Conservation (phyloP, 805 yeast species). For the Candida fluviatilis region DNA sequence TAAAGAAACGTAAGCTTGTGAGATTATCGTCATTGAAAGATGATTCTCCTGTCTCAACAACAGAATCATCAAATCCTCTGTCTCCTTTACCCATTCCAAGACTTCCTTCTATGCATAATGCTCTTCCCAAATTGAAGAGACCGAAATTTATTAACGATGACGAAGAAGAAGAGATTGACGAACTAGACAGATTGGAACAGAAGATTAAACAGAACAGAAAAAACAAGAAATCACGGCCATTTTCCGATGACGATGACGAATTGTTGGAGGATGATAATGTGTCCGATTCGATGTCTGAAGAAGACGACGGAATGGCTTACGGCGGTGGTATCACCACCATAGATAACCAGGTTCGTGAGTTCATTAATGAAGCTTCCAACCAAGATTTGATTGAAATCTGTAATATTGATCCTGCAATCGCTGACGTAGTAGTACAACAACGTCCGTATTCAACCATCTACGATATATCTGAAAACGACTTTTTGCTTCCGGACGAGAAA, state of each 20-base stretch:
- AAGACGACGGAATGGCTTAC: constrained; percentile 33
- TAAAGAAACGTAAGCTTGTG: constrained; percentile 33
- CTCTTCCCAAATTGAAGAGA: constrained; percentile 6
- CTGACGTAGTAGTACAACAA: constrained; percentile 54
- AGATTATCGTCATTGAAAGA: constrained; percentile 24
- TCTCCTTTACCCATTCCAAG: constrained; percentile 4
- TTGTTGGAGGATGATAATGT: constrained; percentile 36
- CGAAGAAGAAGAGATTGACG: constrained; percentile 16
- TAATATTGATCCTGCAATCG: constrained; percentile 62
- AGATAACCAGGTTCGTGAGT: constrained; percentile 65
- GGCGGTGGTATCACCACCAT: constrained; percentile 42
- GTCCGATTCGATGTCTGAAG: constrained; percentile 49
- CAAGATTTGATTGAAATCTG: constrained; percentile 81
- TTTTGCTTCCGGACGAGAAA: constrained; percentile 29
- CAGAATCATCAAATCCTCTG: background rate
- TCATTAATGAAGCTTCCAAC: constrained; percentile 71
- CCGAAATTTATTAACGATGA: constrained; percentile 17
- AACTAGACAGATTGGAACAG: constrained; percentile 37
- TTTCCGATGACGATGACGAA: constrained; percentile 33
- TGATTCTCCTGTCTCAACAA: constrained; percentile 3
- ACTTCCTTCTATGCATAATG: constrained; percentile 8
- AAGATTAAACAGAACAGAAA: constrained; percentile 31
- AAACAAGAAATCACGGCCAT: constrained; percentile 14
- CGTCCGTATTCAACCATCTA: constrained; percentile 68
- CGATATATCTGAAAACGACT: constrained; percentile 50